Evolutionary conservation across 108 stramenopile species (phyloP).

Genomic region (Chaetoceros tenuissimus): DNA sequence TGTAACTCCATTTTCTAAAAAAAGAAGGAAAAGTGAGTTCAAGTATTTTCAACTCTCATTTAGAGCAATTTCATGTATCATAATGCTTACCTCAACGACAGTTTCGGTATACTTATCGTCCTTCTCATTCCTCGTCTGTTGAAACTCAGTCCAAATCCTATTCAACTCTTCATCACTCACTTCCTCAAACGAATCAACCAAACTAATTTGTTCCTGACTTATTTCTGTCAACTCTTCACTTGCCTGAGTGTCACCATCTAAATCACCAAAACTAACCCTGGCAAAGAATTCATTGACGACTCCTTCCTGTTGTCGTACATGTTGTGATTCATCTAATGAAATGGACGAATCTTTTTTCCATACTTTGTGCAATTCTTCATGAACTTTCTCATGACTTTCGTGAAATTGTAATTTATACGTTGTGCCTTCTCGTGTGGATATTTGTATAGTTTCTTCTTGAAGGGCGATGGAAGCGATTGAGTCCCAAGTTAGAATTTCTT

Average conservation of each 20-base stretch:
- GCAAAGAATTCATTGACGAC: no score
- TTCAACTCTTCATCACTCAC: not conserved
- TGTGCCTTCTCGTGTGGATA: not conserved
- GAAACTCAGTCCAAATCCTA: not conserved
- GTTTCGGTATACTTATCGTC: not conserved
- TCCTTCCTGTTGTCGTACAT: no score
- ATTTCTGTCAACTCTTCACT: no score
- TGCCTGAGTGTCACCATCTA: no score
- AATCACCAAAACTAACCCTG: no score
- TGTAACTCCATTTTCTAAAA: slow-evolving; percentile 12
- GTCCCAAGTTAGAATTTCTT: not conserved
- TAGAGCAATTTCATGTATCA: not conserved
- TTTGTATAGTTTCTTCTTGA: not conserved
- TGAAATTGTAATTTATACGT: not conserved
- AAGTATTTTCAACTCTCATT: no score
- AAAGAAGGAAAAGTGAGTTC: no score
- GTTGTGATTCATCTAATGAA: no score
- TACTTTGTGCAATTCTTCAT: no score
- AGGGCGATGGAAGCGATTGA: not conserved
- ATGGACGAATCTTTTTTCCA: no score
- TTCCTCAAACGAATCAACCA: not conserved
- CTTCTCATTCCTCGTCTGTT: not conserved
- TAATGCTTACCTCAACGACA: not conserved
- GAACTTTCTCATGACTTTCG: not conserved
- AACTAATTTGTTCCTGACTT: no score